phyloP scores from a whole-genome alignment of 164 flowering plant species.

The Vitis riparia region DNA sequence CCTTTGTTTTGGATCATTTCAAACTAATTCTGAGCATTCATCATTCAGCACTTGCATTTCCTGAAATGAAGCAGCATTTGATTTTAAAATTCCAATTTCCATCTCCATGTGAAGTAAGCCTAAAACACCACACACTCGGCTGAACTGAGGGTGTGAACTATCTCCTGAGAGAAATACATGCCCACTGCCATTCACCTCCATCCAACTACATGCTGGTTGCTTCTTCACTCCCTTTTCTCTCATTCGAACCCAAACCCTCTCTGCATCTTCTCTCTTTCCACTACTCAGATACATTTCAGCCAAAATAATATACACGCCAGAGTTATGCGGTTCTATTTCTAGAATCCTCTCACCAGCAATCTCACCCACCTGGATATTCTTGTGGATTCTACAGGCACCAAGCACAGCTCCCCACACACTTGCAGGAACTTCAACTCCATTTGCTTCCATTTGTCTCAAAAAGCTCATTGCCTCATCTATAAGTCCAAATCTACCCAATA shows the following conservation, averaged over 20 bases:
- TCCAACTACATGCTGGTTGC: conserved; percentile 83
- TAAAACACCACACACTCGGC: conserved; percentile 26
- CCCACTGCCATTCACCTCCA: conserved; percentile 46
- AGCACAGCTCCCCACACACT: conserved; percentile 74
- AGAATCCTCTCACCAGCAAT: conserved; percentile 49
- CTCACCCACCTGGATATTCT: conserved; percentile 46
- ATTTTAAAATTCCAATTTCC: conserved; percentile 17
- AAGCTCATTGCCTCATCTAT: conserved; percentile 50
- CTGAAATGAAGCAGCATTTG: conserved; percentile 5
- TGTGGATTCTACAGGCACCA: conserved; percentile 66
- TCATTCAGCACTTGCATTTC: conserved; percentile 1
- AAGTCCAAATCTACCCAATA: conserved; percentile 58
- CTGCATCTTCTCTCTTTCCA: conserved; percentile 51
- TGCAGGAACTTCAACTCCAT: conserved; percentile 42
- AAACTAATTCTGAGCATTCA: not conserved
- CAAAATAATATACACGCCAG: conserved; percentile 61
- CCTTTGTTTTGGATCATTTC: no score
- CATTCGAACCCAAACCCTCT: conserved; percentile 45
- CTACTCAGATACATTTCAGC: conserved; percentile 47
- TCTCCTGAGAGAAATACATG: conserved; percentile 67
- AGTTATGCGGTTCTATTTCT: conserved; percentile 53
- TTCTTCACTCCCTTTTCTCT: conserved; percentile 55
- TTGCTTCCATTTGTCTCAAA: conserved; percentile 41
- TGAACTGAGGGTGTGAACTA: conserved; percentile 42
- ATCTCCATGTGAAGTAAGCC: conserved; percentile 42